A percentile compares a stretch with the other conserved stretches of the same genome.
Evolutionary conservation across 441 rosid genomes (phyloP).

Genomic region (Flueggea neowawraea): DNA sequence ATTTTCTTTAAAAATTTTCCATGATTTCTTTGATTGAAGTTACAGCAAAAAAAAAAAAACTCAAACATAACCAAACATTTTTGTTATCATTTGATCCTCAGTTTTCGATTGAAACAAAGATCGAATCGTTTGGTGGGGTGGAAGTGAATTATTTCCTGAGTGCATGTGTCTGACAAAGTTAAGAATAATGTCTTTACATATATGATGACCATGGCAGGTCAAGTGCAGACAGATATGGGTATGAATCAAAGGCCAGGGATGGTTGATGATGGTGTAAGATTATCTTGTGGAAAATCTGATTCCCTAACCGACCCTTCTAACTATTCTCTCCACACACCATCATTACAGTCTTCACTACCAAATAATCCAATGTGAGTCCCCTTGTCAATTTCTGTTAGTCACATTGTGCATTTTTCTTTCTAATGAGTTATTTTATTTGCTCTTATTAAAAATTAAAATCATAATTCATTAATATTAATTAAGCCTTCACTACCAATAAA

Average conservation of each 20-base stretch:
- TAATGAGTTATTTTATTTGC: no score
- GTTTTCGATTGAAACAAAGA: no score
- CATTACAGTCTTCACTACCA: constrained; percentile 17
- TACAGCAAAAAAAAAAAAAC: constrained; percentile 5
- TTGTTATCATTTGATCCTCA: constrained; percentile 13
- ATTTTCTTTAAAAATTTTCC: not conserved
- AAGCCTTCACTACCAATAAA: no score
- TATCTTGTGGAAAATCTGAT: constrained; percentile 30
- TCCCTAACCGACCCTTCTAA: constrained; percentile 11
- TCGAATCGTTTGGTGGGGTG: constrained; percentile 5
- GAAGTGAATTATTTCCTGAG: constrained; percentile 25
- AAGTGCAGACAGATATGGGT: constrained; percentile 38
- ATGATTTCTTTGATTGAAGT: not conserved
- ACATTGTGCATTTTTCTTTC: no score
- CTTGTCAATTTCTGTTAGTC: no score
- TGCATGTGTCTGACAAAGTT: constrained; percentile 37
- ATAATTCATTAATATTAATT: no score
- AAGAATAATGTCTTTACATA: constrained; percentile 10
- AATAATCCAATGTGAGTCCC: not conserved
- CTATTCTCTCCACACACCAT: constrained; percentile 22
- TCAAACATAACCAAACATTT: constrained; percentile 20
- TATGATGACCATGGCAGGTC: constrained; percentile 45
- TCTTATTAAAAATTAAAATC: no score
- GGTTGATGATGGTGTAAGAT: constrained; percentile 21
- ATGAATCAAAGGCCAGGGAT: constrained; percentile 32